phyloP scores from a whole-genome alignment of 805 yeast genomes.

The Saccharomycopsis synnaedendra region DNA sequence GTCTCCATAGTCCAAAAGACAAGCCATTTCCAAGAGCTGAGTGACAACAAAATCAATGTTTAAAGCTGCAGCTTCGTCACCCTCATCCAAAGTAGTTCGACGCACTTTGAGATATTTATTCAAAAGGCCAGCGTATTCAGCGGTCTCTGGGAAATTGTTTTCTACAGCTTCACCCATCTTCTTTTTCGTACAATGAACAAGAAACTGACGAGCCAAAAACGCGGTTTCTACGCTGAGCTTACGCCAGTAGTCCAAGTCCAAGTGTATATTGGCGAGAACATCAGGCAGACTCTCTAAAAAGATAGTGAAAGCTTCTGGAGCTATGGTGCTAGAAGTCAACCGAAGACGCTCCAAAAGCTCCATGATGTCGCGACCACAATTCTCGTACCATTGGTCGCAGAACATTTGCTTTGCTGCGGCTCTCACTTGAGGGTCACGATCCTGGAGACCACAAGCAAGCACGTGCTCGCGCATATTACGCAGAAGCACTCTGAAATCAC shows the following conservation, averaged over 20 bases:
- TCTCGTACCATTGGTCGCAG: conserved; percentile 58
- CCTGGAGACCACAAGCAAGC: conserved; percentile 77
- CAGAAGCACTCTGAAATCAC: conserved; percentile 45
- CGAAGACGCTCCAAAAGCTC: conserved; percentile 63
- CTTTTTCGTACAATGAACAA: conserved; percentile 48
- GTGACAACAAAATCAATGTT: conserved; percentile 55
- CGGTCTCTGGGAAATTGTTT: conserved; percentile 65
- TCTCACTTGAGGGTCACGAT: conserved; percentile 66
- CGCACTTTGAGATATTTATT: conserved; percentile 45
- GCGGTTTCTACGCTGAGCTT: conserved; percentile 64
- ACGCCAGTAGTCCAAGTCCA: conserved; percentile 60
- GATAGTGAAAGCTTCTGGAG: conserved; percentile 53
- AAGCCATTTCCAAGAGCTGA: conserved; percentile 59
- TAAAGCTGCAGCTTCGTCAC: conserved; percentile 26
- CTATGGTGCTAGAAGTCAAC: conserved; percentile 55
- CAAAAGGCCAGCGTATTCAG: conserved; percentile 51
- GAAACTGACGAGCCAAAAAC: conserved; percentile 58
- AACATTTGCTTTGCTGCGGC: conserved; percentile 65
- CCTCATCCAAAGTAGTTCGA: conserved; percentile 18
- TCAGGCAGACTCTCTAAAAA: conserved; percentile 57
- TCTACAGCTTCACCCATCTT: conserved; percentile 47
- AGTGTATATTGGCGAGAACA: conserved; percentile 42
- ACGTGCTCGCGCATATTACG: conserved; percentile 51
- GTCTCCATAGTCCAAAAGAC: conserved; percentile 75
- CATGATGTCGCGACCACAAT: conserved; percentile 56